phyloP scores from a whole-genome alignment of 2,329 filamentous ascomycete species.

The Dactylellina haptotyla region DNA sequence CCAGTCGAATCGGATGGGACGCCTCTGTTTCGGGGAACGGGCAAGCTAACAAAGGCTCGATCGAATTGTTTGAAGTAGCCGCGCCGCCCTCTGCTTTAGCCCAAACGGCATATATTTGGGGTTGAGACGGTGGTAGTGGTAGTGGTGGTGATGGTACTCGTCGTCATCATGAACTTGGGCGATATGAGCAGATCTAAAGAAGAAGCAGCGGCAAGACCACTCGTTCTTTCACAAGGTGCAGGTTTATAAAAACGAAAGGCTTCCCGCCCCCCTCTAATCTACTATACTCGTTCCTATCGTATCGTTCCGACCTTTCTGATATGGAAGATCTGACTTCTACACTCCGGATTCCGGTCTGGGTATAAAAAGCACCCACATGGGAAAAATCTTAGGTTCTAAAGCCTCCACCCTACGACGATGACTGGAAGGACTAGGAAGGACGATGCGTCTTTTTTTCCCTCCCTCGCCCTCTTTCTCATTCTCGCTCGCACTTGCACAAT shows the following conservation, averaged over 20 bases:
- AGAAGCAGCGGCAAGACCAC: background rate
- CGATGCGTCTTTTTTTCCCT: conserved; percentile 48
- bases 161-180: background rate
- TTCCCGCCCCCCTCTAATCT: conserved; percentile 12
- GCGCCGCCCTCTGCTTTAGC: conserved; percentile 36
- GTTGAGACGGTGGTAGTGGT: conserved; percentile 16
- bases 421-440: conserved; percentile 31
- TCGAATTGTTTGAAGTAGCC: conserved; percentile 26
- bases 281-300: too few relatives aligned
- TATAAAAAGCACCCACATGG: conserved; percentile 49
- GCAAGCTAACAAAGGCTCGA: conserved; percentile 33
- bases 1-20: conserved; percentile 51
- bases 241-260: conserved; percentile 28
- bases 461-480: background rate
- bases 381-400: conserved; percentile 11
- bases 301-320: conserved; percentile 45
- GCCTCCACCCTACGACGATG: conserved; percentile 1
- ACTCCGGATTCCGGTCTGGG: conserved; percentile 10
- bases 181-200: background rate
- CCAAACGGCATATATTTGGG: conserved; percentile 29
- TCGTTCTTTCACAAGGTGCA: background rate
- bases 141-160: conserved; percentile 8
- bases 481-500: conserved; percentile 24
- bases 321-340: conserved; percentile 25
- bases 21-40: conserved; percentile 54